phyloP scores from a whole-genome alignment of 2,329 filamentous ascomycete genomes.

The Tolypocladium pustulatum region DNA sequence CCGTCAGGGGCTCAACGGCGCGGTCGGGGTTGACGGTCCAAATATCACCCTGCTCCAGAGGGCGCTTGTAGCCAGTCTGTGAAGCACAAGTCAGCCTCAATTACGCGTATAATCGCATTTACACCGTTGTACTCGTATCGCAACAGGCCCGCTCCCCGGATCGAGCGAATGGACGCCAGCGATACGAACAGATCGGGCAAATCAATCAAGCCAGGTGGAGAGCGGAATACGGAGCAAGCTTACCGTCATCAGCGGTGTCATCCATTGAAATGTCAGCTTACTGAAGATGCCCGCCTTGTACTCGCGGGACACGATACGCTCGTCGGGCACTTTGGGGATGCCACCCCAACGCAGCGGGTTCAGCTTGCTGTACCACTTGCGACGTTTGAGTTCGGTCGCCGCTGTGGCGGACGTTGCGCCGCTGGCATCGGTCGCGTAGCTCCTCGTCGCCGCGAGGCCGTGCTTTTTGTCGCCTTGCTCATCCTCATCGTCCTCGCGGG shows the following conservation, averaged over 20 bases:
- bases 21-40: slow-evolving; percentile 81
- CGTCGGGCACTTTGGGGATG: slow-evolving; percentile 44
- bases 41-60: slow-evolving; percentile 74
- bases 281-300: slow-evolving; percentile 66
- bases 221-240: slow-evolving; percentile 16
- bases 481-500: background rate
- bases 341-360: slow-evolving; percentile 53
- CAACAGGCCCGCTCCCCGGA: background rate
- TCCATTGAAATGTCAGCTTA: slow-evolving; percentile 77
- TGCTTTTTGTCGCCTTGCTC: background rate
- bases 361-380: slow-evolving; percentile 47
- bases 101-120: background rate
- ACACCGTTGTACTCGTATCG: background rate
- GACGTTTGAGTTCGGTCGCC: slow-evolving; percentile 13
- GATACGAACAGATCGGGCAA: background rate
- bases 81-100: background rate
- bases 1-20: slow-evolving; percentile 58
- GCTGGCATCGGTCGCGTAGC: slow-evolving; percentile 43
- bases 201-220: background rate
- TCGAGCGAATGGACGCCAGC: background rate
- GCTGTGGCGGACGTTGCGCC: slow-evolving; percentile 31
- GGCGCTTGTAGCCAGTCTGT: slow-evolving; percentile 73
- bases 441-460: slow-evolving; percentile 27
- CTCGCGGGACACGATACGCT: slow-evolving; percentile 51
- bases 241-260: slow-evolving; percentile 74